Percentiles rank a stretch among this genome's conserved stretches.
These are phyloP conservation scores for Fusarium veterinarium DNA, from an alignment of 2,329 filamentous ascomycete species.

Conservation along the genomic window DNA sequence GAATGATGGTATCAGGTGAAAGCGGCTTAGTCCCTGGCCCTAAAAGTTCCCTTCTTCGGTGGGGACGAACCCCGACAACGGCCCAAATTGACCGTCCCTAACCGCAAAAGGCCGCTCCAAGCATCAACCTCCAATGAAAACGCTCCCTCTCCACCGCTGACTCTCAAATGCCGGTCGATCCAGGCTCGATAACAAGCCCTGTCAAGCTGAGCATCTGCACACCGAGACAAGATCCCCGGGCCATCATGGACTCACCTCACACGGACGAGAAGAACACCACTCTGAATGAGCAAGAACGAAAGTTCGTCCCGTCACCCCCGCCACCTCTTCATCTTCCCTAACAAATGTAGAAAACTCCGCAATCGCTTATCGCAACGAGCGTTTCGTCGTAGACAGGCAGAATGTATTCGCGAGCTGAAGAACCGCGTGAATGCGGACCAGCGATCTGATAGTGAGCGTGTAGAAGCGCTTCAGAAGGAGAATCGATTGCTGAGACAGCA, in stretches of 20 bases:
- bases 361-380: slow-evolving; percentile 49
- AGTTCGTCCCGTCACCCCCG: not conserved
- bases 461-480: slow-evolving; percentile 42
- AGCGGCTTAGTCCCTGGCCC: not conserved
- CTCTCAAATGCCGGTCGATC: not conserved
- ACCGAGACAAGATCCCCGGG: not conserved
- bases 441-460: slow-evolving; percentile 38
- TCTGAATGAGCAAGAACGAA: slow-evolving; percentile 18
- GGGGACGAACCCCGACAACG: not conserved
- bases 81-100: not conserved
- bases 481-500: slow-evolving; percentile 44
- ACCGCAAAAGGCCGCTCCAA: not conserved
- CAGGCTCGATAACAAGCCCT: not conserved
- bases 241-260: slow-evolving; percentile 14
- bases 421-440: slow-evolving; percentile 39
- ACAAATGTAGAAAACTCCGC: slow-evolving; percentile 41
- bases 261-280: not conserved
- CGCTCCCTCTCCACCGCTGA: not conserved
- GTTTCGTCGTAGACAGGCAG: slow-evolving; percentile 47
- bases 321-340: not conserved
- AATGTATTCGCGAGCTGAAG: slow-evolving; percentile 44
- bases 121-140: not conserved
- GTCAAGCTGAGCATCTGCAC: slow-evolving; percentile 2
- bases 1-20: no score
- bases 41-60: not conserved